phyloP scores from a whole-genome alignment of 257 asterid genomes.

The Mitragyna speciosa region DNA sequence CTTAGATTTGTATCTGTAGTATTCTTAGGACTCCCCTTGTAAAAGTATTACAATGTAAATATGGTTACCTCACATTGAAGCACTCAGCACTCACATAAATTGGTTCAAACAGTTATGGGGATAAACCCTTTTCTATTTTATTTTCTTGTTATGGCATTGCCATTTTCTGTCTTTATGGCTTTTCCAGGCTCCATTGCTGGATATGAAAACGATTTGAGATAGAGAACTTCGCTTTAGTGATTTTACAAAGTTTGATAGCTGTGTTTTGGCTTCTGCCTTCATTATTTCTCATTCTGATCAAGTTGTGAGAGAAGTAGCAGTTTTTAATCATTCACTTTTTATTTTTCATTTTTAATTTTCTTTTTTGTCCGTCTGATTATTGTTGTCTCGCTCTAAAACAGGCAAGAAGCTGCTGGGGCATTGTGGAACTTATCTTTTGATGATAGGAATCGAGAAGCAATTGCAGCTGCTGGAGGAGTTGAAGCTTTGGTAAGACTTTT shows the following conservation, averaged over 20 bases:
- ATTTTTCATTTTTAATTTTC: not conserved
- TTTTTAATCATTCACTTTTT: not conserved
- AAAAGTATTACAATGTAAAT: not conserved
- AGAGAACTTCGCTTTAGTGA: not conserved
- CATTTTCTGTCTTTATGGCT: not conserved
- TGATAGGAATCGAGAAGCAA: constrained; percentile 85
- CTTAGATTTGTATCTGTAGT: not conserved
- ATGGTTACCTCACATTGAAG: not conserved
- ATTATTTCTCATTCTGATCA: not conserved
- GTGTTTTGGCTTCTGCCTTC: not conserved
- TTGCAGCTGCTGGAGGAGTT: constrained; percentile 85
- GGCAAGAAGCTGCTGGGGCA: constrained; percentile 99
- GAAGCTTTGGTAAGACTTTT: constrained; percentile 73
- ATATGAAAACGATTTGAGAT: not conserved
- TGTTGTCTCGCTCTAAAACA: constrained; percentile 19
- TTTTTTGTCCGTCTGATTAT: not conserved
- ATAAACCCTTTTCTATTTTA: not conserved
- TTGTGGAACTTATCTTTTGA: constrained; percentile 89
- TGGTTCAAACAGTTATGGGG: not conserved
- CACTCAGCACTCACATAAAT: not conserved
- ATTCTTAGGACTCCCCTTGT: not conserved
- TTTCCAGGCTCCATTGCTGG: not conserved
- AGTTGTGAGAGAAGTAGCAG: not conserved
- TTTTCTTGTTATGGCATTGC: not conserved
- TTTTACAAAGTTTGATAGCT: not conserved